Conservation (phyloP, 2,329 filamentous ascomycete species). For the Hypoxylon sp. region DNA sequence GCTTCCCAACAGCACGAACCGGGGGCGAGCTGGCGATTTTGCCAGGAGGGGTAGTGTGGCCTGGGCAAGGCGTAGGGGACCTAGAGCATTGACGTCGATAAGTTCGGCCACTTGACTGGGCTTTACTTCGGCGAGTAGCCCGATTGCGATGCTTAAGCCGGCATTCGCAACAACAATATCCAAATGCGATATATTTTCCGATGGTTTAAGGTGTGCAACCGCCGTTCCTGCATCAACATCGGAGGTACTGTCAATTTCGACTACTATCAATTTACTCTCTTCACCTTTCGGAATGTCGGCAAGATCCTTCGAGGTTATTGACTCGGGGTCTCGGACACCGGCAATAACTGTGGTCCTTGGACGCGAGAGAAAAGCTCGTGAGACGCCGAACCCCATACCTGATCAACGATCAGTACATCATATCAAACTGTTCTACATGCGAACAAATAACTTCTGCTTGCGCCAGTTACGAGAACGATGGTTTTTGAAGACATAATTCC, state of each 20-base stretch:
- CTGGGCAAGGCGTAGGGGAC: constrained; percentile 35
- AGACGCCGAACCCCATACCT: constrained; percentile 6
- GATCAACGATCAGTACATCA: constrained; percentile 2
- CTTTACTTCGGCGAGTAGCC: constrained; percentile 34
- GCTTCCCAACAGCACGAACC: constrained; percentile 35
- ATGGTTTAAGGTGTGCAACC: constrained; percentile 47
- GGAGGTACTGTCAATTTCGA: constrained; percentile 56
- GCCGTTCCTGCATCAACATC: constrained; percentile 52
- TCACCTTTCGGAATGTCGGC: constrained; percentile 50
- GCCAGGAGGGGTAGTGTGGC: constrained; percentile 31
- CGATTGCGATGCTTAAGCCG: constrained; percentile 47
- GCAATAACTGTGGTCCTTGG: constrained; percentile 65
- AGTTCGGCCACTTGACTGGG: constrained; percentile 27
- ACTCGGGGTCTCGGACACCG: constrained; percentile 45
- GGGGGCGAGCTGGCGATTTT: constrained; percentile 16
- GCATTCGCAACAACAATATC: constrained; percentile 65
- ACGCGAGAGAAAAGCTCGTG: constrained; percentile 6
- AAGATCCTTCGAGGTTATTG: constrained; percentile 42
- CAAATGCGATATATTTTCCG: constrained; percentile 55
- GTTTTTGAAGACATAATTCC: background rate
- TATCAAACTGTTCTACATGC: background rate
- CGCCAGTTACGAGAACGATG: background rate
- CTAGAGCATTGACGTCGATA: constrained; percentile 35
- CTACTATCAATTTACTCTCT: constrained; percentile 53
- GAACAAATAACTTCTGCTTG: constrained; percentile 6